Evolutionary conservation across 768 basidiomycete genomes (phyloP).

Genomic region (Galerina marginata): DNA sequence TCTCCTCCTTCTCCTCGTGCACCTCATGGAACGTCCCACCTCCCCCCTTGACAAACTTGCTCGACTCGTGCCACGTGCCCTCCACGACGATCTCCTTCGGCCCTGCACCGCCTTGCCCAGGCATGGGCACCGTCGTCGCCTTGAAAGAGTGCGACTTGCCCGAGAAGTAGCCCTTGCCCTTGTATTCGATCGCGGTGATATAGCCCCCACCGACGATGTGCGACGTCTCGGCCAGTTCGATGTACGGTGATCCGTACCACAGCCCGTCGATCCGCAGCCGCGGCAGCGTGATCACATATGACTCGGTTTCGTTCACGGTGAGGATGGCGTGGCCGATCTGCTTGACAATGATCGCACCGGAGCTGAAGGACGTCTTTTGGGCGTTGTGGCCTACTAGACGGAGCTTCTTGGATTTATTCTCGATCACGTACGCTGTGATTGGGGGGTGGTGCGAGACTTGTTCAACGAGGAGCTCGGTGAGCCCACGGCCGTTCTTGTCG

Average conservation of each 20-base stretch:
- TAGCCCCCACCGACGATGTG: conserved; percentile 64
- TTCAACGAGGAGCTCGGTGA: conserved; percentile 85
- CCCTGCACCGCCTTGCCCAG: conserved; percentile 38
- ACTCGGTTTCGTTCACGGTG: conserved; percentile 55
- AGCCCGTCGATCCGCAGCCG: conserved; percentile 91
- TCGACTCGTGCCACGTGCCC: conserved; percentile 80
- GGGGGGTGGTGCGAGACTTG: conserved; percentile 97
- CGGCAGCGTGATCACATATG: conserved; percentile 92
- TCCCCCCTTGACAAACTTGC: conserved; percentile 53
- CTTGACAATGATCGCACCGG: conserved; percentile 82
- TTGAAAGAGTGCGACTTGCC: conserved; percentile 95
- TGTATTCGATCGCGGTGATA: conserved; percentile 80
- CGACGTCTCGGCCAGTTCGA: conserved; percentile 85
- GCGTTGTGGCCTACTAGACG: conserved; percentile 86
- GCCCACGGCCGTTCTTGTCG: conserved; percentile 71
- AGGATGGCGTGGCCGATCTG: conserved; percentile 94
- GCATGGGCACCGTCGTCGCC: conserved; percentile 67
- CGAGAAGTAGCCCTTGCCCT: conserved; percentile 94
- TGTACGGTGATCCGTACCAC: conserved; percentile 91
- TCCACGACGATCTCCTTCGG: conserved; percentile 62
- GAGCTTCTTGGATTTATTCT: conserved; percentile 79
- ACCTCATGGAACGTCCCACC: conserved; percentile 80
- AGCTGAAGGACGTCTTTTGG: conserved; percentile 93
- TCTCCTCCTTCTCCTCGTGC: conserved; percentile 73
- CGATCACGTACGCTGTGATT: conserved; percentile 86